Evolutionary conservation across 2,329 filamentous ascomycete species (phyloP).

Genomic region (Talaromyces marneffei): DNA sequence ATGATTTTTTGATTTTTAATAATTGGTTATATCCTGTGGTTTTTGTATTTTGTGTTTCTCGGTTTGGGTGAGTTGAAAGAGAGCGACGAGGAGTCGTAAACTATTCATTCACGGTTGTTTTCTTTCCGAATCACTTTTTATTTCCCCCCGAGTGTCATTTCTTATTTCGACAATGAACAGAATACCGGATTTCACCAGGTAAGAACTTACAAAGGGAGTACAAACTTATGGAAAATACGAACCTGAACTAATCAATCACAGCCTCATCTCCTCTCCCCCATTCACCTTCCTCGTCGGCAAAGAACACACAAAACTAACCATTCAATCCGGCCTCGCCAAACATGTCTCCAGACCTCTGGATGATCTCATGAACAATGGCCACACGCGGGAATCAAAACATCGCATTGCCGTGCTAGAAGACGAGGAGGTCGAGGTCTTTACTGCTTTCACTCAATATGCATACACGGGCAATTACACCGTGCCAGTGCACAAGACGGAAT

Average conservation of each 20-base stretch:
- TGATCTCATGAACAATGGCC: slow-evolving; percentile 42
- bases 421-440: slow-evolving; percentile 45
- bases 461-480: slow-evolving; percentile 46
- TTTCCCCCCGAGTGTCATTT: neutral
- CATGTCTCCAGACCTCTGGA: slow-evolving; percentile 41
- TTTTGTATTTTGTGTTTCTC: neutral
- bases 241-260: slow-evolving; percentile 17
- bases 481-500: slow-evolving; percentile 20
- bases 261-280: slow-evolving; percentile 40
- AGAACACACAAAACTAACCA: slow-evolving; percentile 41
- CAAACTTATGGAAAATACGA: too few relatives aligned
- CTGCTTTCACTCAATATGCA: slow-evolving; percentile 46
- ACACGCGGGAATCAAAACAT: slow-evolving; percentile 41
- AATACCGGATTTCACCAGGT: slow-evolving; percentile 32
- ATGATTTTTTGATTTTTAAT: neutral
- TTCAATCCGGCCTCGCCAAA: slow-evolving; percentile 42
- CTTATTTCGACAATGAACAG: slow-evolving; percentile 22
- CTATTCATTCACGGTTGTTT: neutral
- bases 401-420: slow-evolving; percentile 41
- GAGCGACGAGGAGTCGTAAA: neutral
- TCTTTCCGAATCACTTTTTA: neutral
- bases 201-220: neutral
- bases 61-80: neutral
- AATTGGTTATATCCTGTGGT: neutral
- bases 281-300: slow-evolving; percentile 45